Evolutionary conservation across 2,329 filamentous ascomycete genomes (phyloP).

Genomic region (Periconia digitata): DNA sequence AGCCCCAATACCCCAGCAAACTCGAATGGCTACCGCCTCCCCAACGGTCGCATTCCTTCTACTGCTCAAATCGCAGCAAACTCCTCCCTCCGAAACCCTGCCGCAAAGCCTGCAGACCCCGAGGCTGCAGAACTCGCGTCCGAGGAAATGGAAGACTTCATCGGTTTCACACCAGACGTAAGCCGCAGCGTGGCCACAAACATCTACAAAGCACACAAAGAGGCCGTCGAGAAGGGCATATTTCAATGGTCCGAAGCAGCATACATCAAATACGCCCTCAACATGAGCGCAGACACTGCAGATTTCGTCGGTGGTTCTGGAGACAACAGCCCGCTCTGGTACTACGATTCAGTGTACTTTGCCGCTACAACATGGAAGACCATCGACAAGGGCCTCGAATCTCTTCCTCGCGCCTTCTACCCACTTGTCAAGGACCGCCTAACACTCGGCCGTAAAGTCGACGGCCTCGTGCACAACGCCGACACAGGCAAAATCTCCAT

Average conservation of each 20-base stretch:
- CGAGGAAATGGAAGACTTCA: constrained; percentile 21
- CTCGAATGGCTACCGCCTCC: constrained; percentile 36
- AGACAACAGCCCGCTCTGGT: constrained; percentile 51
- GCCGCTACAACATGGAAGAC: constrained; percentile 62
- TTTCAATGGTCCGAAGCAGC: constrained; percentile 67
- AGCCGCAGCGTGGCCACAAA: constrained; percentile 49
- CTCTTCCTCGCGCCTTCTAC: constrained; percentile 63
- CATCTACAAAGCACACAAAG: constrained; percentile 57
- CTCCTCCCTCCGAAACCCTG: constrained; percentile 21
- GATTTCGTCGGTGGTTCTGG: constrained; percentile 43
- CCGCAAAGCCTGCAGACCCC: constrained; percentile 16
- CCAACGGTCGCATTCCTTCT: constrained; percentile 38
- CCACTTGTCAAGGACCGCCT: constrained; percentile 62
- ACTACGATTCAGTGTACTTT: constrained; percentile 60
- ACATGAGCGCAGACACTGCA: constrained; percentile 57
- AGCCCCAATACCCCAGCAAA: constrained; percentile 56
- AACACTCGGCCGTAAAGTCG: constrained; percentile 59
- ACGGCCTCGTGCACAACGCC: constrained; percentile 58
- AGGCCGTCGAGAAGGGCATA: constrained; percentile 56
- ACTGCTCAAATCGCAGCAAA: constrained; percentile 32
- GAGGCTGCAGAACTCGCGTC: constrained; percentile 21
- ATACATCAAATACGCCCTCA: constrained; percentile 62
- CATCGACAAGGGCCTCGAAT: constrained; percentile 63
- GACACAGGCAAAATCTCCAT: constrained; percentile 58
- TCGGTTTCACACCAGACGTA: constrained; percentile 20